phyloP scores from a whole-genome alignment of 345 rosid genomes.

The Tarenaya hassleriana region DNA sequence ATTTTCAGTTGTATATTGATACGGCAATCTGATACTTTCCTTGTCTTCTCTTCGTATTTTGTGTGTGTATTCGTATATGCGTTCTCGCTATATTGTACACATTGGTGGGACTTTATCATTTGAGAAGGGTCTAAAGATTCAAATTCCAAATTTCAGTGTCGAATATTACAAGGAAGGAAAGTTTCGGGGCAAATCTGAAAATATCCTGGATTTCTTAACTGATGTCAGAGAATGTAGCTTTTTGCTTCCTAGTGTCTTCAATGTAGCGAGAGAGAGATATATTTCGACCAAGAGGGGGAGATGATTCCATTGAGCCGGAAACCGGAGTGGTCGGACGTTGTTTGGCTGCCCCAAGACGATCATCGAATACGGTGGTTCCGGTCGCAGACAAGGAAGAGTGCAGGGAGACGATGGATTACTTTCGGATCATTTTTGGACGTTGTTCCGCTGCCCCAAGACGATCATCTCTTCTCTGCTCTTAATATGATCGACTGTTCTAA shows the following conservation, averaged over 20 bases:
- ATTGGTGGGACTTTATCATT: too few relatives aligned
- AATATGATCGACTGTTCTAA: too few relatives aligned
- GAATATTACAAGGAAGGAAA: too few relatives aligned
- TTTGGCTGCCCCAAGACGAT: slow-evolving; percentile 68
- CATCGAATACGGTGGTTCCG: slow-evolving; percentile 73
- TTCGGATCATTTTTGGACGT: slow-evolving; percentile 77
- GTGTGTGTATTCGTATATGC: too few relatives aligned
- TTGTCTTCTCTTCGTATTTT: too few relatives aligned
- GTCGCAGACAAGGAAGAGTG: slow-evolving; percentile 75
- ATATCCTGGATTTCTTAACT: neutral
- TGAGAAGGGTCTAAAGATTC: too few relatives aligned
- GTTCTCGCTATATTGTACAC: too few relatives aligned
- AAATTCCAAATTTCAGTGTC: too few relatives aligned
- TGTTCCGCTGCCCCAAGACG: slow-evolving; percentile 64
- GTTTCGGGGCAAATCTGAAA: neutral
- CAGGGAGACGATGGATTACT: slow-evolving; percentile 83
- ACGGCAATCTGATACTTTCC: too few relatives aligned
- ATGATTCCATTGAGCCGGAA: slow-evolving; percentile 41
- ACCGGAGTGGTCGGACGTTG: slow-evolving; percentile 72
- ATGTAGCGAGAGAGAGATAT: slow-evolving; percentile 14
- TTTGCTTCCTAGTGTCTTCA: neutral
- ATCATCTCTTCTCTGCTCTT: slow-evolving; percentile 62
- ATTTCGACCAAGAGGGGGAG: slow-evolving; percentile 24
- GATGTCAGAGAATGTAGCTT: neutral
- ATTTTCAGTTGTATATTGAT: too few relatives aligned